Evolutionary conservation across 441 rosid genomes (phyloP), one percentile per base, ranked within the genome.

Genomic region (Erysimum cheiri): DNA sequence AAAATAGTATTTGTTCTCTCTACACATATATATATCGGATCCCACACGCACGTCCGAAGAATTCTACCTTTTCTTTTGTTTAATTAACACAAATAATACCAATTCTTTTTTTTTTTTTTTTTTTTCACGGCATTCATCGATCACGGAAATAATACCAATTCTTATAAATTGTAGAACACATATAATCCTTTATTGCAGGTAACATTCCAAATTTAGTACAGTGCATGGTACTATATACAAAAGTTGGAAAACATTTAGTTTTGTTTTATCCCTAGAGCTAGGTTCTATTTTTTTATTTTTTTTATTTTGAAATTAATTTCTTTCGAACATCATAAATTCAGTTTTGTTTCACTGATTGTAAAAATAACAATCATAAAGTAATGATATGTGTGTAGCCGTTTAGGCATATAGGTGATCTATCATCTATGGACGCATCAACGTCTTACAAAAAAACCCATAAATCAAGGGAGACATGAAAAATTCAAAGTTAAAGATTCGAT

Each of bases 401-500:
- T 71, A 64, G 70, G 44, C 69, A 52, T 52, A 22, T 56, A 56
- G 70, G 65, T 11, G 58, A 63, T 22, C 13, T 50, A 46, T 52
- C 26, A 70, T 31, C 53, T 39, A 19, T 31, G 31, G 46, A 31
- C 4, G 13, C 62, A 61, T 70, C 74, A 71, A 62, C 57, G 39
- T 63, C 48, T 19, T 35, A 10, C 7, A n/a, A 35, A 31, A 37
- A 15, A 46, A 5, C 6, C 64, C 70, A 10, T 57, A 72, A 64
- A 64, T 64, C 71, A 72, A 56, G 64, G 53, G 44, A 29, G 26
- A 19, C 24, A 64, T 64, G 19, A 17, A 56, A 57, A 29, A 0
- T 17, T 36, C 19, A 55, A 57, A 60, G 40, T n/a, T 37, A 39
- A 64, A 72, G 64, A 64, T 47, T n/a, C n/a, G n/a, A n/a, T 64